Evolutionary conservation across 1,139 yeast genomes (phyloP).

Genomic region (Magnusiomyces magnusii): DNA sequence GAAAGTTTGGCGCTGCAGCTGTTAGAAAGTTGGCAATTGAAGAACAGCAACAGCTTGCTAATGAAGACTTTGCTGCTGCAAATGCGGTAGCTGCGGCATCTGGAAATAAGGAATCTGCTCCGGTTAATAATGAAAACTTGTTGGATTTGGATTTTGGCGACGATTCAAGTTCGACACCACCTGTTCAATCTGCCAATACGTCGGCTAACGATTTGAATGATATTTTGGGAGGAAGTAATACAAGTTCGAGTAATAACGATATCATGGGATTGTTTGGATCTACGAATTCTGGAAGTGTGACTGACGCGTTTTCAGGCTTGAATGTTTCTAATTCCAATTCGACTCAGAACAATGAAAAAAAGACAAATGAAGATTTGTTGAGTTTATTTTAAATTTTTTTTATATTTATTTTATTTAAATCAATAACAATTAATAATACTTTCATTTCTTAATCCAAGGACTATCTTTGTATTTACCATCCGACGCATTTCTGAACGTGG

Average conservation of each 20-base stretch:
- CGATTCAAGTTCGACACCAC: conserved; percentile 23
- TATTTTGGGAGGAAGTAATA: conserved; percentile 21
- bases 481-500: background rate
- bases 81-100: conserved; percentile 29
- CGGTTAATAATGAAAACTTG: conserved; percentile 63
- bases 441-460: no score
- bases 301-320: conserved; percentile 21
- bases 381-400: conserved; percentile 51
- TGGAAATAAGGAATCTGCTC: conserved; percentile 2
- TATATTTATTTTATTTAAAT: no score
- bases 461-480: conserved; percentile 22
- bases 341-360: conserved; percentile 18
- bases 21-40: conserved; percentile 52
- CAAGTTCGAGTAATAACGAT: conserved; percentile 32
- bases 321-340: conserved; percentile 21
- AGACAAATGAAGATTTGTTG: conserved; percentile 45
- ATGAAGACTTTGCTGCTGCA: conserved; percentile 61
- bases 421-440: no score
- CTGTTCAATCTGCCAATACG: conserved; percentile 18
- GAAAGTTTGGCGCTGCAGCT: conserved; percentile 39
- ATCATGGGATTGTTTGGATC: conserved; percentile 40
- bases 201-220: conserved; percentile 30
- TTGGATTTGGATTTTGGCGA: conserved; percentile 70
- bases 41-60: conserved; percentile 71
- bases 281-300: conserved; percentile 16